Percentiles rank a stretch among this genome's conserved stretches.
Conservation (phyloP, 2,329 filamentous ascomycete genomes). For the Trichoderma aggressivum region DNA sequence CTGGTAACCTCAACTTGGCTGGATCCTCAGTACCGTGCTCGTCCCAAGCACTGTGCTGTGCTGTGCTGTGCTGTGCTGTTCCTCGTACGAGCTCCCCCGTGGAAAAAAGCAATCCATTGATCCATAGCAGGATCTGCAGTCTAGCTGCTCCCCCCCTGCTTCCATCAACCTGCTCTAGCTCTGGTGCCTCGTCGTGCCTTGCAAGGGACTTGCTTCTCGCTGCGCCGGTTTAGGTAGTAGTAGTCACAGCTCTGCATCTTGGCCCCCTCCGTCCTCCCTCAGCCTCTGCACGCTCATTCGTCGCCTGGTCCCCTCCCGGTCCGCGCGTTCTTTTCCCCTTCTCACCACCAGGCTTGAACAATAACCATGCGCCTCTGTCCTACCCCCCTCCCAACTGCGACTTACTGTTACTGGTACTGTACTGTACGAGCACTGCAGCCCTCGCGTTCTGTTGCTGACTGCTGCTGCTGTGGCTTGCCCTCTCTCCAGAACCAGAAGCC, state of each 20-base stretch:
- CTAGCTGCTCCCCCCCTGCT: neutral
- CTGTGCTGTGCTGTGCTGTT: neutral
- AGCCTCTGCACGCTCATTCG: constrained; percentile 23
- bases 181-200: neutral
- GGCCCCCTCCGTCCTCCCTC: constrained; percentile 14
- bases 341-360: constrained; percentile 20
- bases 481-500: constrained; percentile 24
- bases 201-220: neutral
- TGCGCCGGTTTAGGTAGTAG: constrained; percentile 18
- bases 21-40: neutral
- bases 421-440: constrained; percentile 22
- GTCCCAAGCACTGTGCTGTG: neutral
- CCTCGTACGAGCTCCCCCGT: neutral
- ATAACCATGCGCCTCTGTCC: constrained; percentile 22
- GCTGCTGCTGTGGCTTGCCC: constrained; percentile 29
- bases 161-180: neutral
- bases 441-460: constrained; percentile 32
- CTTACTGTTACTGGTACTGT: constrained; percentile 28
- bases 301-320: constrained; percentile 18
- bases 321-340: constrained; percentile 24
- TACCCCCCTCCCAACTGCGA: constrained; percentile 26
- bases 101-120: neutral
- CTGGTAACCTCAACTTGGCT: neutral
- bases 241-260: constrained; percentile 22
- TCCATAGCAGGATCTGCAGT: neutral